Conservation (phyloP, 306 rosid species). For the Cercis canadensis region DNA sequence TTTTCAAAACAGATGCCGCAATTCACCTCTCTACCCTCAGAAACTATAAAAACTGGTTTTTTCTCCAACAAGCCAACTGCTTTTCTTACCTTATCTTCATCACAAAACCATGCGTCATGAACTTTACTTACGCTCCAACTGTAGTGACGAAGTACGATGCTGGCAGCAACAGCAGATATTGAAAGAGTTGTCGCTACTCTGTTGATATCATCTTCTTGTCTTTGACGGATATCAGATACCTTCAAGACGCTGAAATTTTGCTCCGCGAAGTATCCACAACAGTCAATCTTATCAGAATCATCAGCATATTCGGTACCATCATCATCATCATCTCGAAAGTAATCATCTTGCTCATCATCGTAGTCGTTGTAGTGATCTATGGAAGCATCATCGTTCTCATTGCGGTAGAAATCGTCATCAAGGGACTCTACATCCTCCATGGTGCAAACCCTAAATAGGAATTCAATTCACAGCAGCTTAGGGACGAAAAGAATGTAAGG, state of each 20-base stretch:
- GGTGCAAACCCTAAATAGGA: conserved; percentile 35
- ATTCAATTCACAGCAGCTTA: background rate
- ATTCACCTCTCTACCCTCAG: conserved; percentile 54
- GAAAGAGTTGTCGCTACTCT: conserved; percentile 70
- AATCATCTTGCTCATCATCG: conserved; percentile 61
- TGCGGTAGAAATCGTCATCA: conserved; percentile 85
- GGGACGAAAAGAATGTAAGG: too few species aligned
- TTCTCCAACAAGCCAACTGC: conserved; percentile 70
- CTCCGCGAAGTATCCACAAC: conserved; percentile 81
- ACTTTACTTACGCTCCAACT: conserved; percentile 84
- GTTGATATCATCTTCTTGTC: conserved; percentile 64
- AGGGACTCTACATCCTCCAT: conserved; percentile 82
- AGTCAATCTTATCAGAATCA: conserved; percentile 55
- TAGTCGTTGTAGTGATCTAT: conserved; percentile 61
- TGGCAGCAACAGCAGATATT: conserved; percentile 59
- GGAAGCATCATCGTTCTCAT: conserved; percentile 59
- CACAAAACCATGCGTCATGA: conserved; percentile 86
- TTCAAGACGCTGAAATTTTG: conserved; percentile 68
- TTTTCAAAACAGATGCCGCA: conserved; percentile 83
- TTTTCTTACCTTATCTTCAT: conserved; percentile 65
- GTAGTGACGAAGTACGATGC: conserved; percentile 71
- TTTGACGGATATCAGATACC: conserved; percentile 59
- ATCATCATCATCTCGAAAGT: conserved; percentile 51
- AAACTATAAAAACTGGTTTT: conserved; percentile 45
- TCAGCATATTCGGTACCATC: too few species aligned